Conservation (phyloP, 2,329 filamentous ascomycete genomes). For the Epichloe scottii region DNA sequence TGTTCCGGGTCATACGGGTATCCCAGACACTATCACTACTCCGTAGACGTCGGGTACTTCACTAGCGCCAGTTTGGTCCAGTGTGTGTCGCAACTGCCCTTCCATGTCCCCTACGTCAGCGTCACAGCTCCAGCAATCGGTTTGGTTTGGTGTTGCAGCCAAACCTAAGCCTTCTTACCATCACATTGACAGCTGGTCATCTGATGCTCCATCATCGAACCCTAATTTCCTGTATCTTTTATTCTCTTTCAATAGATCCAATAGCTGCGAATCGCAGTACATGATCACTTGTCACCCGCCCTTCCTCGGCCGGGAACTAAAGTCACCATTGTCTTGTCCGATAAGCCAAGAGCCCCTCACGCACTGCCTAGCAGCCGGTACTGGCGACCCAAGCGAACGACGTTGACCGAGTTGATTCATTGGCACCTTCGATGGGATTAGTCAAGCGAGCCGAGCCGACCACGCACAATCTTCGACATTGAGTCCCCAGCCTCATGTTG, state of each 20-base stretch:
- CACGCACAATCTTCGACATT: neutral
- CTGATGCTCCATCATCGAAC: neutral
- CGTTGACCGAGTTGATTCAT: neutral
- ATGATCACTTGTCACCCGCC: neutral
- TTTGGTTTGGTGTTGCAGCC: neutral
- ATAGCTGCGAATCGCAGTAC: neutral
- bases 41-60: too few relatives aligned
- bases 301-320: neutral
- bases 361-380: neutral
- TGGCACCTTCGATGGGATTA: neutral
- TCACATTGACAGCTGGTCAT: neutral
- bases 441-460: neutral
- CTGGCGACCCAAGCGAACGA: neutral
- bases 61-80: too few relatives aligned
- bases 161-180: neutral
- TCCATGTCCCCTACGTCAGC: neutral
- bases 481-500: conserved; percentile 9
- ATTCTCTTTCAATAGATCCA: neutral
- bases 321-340: neutral
- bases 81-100: neutral
- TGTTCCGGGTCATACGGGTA: too few relatives aligned
- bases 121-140: neutral
- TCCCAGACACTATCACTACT: too few relatives aligned
- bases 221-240: neutral
- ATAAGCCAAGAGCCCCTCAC: neutral